phyloP scores from a whole-genome alignment of 441 rosid genomes.

The Pelargonium citronellum region DNA sequence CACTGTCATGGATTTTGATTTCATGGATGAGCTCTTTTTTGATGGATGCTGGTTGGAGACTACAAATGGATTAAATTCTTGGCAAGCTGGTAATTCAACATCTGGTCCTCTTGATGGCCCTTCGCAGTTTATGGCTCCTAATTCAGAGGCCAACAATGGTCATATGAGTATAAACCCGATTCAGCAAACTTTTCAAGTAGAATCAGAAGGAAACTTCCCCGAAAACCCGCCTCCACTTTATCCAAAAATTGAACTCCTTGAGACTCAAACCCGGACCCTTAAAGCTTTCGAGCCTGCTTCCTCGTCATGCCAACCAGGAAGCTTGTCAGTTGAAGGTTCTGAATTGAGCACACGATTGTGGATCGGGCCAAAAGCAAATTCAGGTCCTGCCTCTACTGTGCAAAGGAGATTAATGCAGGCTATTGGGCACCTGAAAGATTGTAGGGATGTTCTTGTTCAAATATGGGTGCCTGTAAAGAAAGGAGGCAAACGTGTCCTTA shows the following conservation, averaged over 20 bases:
- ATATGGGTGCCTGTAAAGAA: slow-evolving; percentile 75
- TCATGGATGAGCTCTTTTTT: slow-evolving; percentile 76
- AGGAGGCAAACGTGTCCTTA: slow-evolving; percentile 62
- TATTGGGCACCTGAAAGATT: slow-evolving; percentile 42
- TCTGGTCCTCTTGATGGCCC: slow-evolving; percentile 23
- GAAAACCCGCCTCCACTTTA: slow-evolving; percentile 20
- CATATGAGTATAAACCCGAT: slow-evolving; percentile 24
- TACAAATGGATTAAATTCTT: slow-evolving; percentile 36
- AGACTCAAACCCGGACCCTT: slow-evolving; percentile 28
- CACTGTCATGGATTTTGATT: slow-evolving; percentile 72
- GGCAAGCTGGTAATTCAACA: slow-evolving; percentile 32
- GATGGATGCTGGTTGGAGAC: slow-evolving; percentile 84
- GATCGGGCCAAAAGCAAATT: slow-evolving; percentile 46
- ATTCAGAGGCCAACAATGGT: slow-evolving; percentile 25
- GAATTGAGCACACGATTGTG: slow-evolving; percentile 50
- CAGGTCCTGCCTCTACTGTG: slow-evolving; percentile 37
- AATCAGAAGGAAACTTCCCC: slow-evolving; percentile 22
- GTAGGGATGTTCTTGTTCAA: slow-evolving; percentile 58
- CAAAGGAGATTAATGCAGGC: slow-evolving; percentile 55
- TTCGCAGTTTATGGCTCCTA: slow-evolving; percentile 23
- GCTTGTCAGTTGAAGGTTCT: slow-evolving; percentile 36
- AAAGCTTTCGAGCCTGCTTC: slow-evolving; percentile 24
- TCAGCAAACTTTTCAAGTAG: slow-evolving; percentile 29
- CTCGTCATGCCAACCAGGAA: slow-evolving; percentile 30
- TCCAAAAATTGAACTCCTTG: slow-evolving; percentile 27